Base-by-base conservation (phyloP, 208 protist genomes). In the Trichomonas gallinae region DNA sequence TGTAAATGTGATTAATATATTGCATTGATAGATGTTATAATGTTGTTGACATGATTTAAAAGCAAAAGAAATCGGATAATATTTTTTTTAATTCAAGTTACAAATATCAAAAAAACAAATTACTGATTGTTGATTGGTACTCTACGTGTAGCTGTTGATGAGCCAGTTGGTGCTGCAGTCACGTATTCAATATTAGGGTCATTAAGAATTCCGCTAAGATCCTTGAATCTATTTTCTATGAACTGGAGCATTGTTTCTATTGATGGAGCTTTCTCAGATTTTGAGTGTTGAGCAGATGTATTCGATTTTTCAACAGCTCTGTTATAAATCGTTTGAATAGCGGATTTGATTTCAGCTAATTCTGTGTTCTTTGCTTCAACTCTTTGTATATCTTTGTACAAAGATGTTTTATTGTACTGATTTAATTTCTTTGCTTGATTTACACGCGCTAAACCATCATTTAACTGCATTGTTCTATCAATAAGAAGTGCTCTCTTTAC, bases 391-490 rank as follows among this genome's bases (percentile, higher is more conserved):
- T 93, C 87, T 51, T 93, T 93, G 26, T 48, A 48, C 15, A 93
- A 51, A 9, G 87, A 48, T 93, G 87, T 51, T 26, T 42, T 34
- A 21, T 26, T n/a, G 15, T 93, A 93, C 38, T 93, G 40, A 51
- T 93, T 93, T 51, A 51, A 48, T 93, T 93, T 93, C n/a, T 93
- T 93, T 21, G 87, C 87, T 93, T 93, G 87, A 10, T 42, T 44
- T 38, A 93, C 87, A 49, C 45, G 45, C 9, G 87, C 87, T 6
- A 93, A 2, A 51, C 44, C 44, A n/a, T 93, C 87, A 51, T 93
- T 93, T 36, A 42, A 51, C 45, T 93, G 42, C 87, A 93, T 93
- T 11, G 87, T 93, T 8, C 44, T 21, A 36, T 93, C 87, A 38
- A 93, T 93, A 13, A 93, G 31, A 10, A 48, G 17, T 2, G 44